phyloP scores from a whole-genome alignment of 495 filamentous ascomycete species.

The Hypoxylon trugodes region DNA sequence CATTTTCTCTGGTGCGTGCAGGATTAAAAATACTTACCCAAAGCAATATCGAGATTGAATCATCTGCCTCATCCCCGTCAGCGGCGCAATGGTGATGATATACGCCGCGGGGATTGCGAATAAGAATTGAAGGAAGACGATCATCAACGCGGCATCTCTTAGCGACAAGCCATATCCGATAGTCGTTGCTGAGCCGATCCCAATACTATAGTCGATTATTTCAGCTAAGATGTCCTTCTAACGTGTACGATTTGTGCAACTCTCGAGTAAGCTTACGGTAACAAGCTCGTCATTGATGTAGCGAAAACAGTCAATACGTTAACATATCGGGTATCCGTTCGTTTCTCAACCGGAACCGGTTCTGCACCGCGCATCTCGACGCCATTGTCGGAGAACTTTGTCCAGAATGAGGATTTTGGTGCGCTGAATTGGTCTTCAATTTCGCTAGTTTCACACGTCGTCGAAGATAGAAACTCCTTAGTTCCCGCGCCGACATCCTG shows the following conservation, averaged over 20 bases:
- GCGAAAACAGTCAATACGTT: slow-evolving; percentile 61
- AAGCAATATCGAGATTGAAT: slow-evolving; percentile 64
- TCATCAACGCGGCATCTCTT: slow-evolving; percentile 63
- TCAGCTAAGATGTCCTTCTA: not conserved
- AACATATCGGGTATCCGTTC: slow-evolving; percentile 59
- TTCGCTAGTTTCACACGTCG: slow-evolving; percentile 23
- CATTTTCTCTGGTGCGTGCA: not conserved
- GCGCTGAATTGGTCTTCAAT: slow-evolving; percentile 30
- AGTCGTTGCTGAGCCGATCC: slow-evolving; percentile 51
- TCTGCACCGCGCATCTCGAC: slow-evolving; percentile 62
- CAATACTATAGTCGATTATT: slow-evolving; percentile 3
- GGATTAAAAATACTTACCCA: slow-evolving; percentile 47
- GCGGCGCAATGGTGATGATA: slow-evolving; percentile 60
- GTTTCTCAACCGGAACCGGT: slow-evolving; percentile 61
- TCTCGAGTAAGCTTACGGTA: slow-evolving; percentile 48
- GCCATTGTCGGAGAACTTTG: slow-evolving; percentile 29
- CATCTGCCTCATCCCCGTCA: slow-evolving; percentile 65
- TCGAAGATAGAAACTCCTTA: slow-evolving; percentile 12
- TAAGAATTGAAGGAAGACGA: slow-evolving; percentile 64
- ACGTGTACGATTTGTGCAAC: not conserved
- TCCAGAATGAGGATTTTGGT: slow-evolving; percentile 33
- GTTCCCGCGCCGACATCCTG: slow-evolving; percentile 27
- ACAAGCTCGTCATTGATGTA: slow-evolving; percentile 51
- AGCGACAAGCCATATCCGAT: slow-evolving; percentile 57
- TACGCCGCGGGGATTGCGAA: slow-evolving; percentile 61